Evolutionary conservation across 768 basidiomycete genomes (phyloP).

Genomic region (Mycena alexandri): DNA sequence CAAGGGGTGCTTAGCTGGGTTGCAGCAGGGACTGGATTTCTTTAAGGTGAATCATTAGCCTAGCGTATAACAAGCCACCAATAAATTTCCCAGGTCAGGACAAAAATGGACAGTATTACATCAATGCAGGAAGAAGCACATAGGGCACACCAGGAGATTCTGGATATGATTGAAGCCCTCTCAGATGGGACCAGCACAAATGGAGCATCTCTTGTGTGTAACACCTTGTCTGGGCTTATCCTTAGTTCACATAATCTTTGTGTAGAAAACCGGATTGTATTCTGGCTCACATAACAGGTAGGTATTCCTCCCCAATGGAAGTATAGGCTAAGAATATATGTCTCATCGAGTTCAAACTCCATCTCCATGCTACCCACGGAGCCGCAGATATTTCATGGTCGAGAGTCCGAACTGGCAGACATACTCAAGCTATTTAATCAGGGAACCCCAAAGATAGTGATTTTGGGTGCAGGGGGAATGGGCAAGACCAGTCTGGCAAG

Average conservation of each 20-base stretch:
- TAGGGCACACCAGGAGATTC: too few species aligned
- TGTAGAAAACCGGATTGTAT: too few species aligned
- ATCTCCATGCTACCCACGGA: background rate
- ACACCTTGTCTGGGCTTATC: too few species aligned
- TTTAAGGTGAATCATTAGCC: background rate
- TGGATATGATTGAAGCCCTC: too few species aligned
- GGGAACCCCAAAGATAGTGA: background rate
- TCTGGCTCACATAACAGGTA: background rate
- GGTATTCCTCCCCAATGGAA: background rate
- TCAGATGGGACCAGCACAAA: too few species aligned
- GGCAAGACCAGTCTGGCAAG: background rate
- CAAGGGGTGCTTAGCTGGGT: background rate
- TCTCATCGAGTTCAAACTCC: background rate
- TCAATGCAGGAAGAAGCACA: too few species aligned
- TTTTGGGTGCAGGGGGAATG: background rate
- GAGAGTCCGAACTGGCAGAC: background rate
- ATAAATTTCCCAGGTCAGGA: background rate
- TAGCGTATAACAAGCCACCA: background rate
- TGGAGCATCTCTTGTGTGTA: too few species aligned
- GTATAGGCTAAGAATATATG: background rate
- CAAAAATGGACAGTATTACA: background rate
- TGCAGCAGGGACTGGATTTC: background rate
- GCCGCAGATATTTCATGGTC: conserved; percentile 3
- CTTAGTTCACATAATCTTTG: too few species aligned
- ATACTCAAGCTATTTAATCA: background rate